phyloP scores from a whole-genome alignment of 305 asterid species.

The Rubia peregrina region DNA sequence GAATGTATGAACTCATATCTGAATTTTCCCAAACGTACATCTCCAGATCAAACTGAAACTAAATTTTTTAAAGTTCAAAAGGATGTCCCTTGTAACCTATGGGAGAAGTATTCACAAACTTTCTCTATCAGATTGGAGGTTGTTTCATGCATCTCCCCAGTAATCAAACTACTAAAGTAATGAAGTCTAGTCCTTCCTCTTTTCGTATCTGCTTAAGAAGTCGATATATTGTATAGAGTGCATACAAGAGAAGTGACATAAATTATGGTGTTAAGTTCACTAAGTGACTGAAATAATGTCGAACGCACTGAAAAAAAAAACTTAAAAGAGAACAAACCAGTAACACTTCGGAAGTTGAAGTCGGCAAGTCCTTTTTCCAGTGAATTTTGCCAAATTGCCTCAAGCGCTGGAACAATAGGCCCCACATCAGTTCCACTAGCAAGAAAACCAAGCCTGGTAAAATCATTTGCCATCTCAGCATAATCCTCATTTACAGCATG shows the following conservation, averaged over 20 bases:
- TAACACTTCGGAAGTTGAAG: constrained; percentile 93
- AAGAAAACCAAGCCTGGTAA: constrained; percentile 95
- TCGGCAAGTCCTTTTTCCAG: constrained; percentile 92
- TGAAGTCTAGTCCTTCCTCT: neutral
- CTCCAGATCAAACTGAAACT: neutral
- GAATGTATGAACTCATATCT: neutral
- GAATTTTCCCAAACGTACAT: neutral
- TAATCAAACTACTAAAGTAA: neutral
- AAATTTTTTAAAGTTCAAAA: neutral
- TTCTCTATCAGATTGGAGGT: neutral
- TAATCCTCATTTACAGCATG: constrained; percentile 99
- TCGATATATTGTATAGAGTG: neutral
- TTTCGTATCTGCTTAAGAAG: neutral
- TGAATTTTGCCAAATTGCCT: constrained; percentile 97
- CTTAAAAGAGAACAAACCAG: constrained; percentile 40
- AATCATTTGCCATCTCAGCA: constrained; percentile 98
- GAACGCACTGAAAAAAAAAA: neutral
- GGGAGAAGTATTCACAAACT: neutral
- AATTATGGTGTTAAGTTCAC: neutral
- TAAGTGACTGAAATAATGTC: neutral
- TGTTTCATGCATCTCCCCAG: neutral
- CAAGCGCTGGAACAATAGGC: constrained; percentile 93
- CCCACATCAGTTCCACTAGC: constrained; percentile 95
- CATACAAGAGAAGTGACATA: neutral
- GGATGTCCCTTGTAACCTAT: neutral